Evolutionary conservation across 345 rosid species (phyloP).

Genomic region (Hevea brasiliensis): DNA sequence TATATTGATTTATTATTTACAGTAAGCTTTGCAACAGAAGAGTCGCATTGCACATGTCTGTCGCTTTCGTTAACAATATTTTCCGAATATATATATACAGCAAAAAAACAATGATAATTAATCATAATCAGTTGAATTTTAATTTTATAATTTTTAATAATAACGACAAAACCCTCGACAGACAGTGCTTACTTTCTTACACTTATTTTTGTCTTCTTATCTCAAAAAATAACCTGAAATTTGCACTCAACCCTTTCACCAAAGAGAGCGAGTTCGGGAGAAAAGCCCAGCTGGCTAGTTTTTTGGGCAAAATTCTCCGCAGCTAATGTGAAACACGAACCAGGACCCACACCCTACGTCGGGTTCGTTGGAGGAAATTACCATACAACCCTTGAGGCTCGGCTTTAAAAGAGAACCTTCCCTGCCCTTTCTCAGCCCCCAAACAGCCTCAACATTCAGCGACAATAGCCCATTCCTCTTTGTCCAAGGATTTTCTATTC

Average conservation of each 20-base stretch:
- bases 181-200: constrained; percentile 8
- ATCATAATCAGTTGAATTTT: constrained; percentile 4
- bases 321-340: background rate
- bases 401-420: constrained; percentile 43
- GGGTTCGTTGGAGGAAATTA: background rate
- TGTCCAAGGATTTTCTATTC: background rate
- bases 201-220: background rate
- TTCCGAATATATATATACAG: constrained; percentile 14
- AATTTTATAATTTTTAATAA: background rate
- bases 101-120: background rate
- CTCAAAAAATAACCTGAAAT: background rate
- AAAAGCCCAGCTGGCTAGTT: background rate
- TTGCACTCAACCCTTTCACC: too few species aligned
- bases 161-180: constrained; percentile 20
- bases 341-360: background rate
- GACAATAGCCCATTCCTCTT: background rate
- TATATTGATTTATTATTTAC: too few species aligned
- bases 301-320: background rate
- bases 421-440: constrained; percentile 26
- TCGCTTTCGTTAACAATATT: constrained; percentile 38
- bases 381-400: constrained; percentile 18
- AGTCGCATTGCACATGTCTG: constrained; percentile 49
- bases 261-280: too few species aligned
- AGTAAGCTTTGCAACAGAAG: background rate
- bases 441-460: background rate